These are phyloP conservation scores for Asterochloris sp. DNA, from an alignment of 139 green algal species.

Conservation along the genomic window DNA sequence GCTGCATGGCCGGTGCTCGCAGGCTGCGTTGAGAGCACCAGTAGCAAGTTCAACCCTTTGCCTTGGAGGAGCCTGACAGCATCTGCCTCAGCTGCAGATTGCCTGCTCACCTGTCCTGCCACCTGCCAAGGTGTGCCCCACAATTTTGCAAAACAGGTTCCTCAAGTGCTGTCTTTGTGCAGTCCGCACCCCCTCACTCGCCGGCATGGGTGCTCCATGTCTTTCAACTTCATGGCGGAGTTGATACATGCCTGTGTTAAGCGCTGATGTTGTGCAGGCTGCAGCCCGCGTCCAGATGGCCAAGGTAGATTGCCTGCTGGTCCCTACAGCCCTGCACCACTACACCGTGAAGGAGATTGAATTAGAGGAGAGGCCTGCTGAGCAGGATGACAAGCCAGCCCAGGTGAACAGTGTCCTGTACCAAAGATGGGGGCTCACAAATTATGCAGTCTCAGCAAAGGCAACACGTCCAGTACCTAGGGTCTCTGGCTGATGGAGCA, in stretches of 20 bases:
- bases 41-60: too few species aligned
- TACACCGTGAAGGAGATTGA: constrained; percentile 61
- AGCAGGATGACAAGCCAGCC: neutral
- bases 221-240: too few species aligned
- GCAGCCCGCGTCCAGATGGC: constrained; percentile 39
- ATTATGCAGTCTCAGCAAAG: too few species aligned
- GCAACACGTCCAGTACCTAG: too few species aligned
- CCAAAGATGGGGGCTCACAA: too few species aligned
- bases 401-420: too few species aligned
- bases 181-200: neutral
- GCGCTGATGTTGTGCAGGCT: neutral
- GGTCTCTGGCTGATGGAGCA: neutral
- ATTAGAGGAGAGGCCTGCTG: constrained; percentile 40
- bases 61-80: too few species aligned
- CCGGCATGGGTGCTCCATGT: neutral
- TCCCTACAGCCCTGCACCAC: constrained; percentile 72
- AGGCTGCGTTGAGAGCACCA: too few species aligned
- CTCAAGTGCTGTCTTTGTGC: neutral
- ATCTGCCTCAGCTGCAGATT: too few species aligned
- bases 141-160: neutral
- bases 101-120: too few species aligned
- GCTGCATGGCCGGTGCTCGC: too few species aligned
- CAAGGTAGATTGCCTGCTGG: constrained; percentile 63
- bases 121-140: too few species aligned
- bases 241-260: neutral